These are phyloP conservation scores for Boletus subcaerulescens DNA, from an alignment of 768 basidiomycete species.

Conservation along the genomic window DNA sequence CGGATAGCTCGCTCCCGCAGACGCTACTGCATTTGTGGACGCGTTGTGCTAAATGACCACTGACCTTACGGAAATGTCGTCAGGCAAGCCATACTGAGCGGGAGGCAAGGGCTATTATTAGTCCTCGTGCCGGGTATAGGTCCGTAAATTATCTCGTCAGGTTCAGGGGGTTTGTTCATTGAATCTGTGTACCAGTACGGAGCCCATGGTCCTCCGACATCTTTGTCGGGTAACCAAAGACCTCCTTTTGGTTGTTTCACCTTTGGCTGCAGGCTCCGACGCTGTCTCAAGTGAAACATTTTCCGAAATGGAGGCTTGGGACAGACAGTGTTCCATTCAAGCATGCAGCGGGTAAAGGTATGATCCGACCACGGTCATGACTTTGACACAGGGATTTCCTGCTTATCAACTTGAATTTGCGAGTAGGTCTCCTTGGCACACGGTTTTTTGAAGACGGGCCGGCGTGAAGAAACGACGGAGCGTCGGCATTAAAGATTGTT, in stretches of 20 bases:
- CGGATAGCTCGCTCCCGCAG: constrained; percentile 29
- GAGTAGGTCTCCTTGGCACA: too few relatives aligned
- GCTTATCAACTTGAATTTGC: too few relatives aligned
- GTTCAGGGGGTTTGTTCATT: constrained; percentile 16
- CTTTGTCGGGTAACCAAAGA: constrained; percentile 11
- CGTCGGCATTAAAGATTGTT: constrained; percentile 2
- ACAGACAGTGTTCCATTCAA: constrained; percentile 3
- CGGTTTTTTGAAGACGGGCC: too few relatives aligned
- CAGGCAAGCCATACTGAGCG: constrained; percentile 28
- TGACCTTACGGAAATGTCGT: constrained; percentile 36
- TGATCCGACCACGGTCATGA: constrained; percentile 19
- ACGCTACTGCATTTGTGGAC: constrained; percentile 39
- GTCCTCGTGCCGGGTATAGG: constrained; percentile 32
- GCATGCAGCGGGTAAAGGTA: constrained; percentile 7
- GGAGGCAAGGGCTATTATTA: constrained; percentile 35
- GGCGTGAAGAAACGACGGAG: too few relatives aligned
- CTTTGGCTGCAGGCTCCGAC: constrained; percentile 39
- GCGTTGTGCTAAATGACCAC: constrained; percentile 35
- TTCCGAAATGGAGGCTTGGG: constrained; percentile 30
- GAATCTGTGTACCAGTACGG: constrained; percentile 17
- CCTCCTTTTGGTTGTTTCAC: constrained; percentile 21
- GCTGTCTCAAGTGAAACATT: constrained; percentile 27
- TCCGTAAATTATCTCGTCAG: constrained; percentile 28
- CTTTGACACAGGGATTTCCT: not conserved
- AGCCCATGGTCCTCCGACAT: constrained; percentile 11